These are phyloP conservation scores for Colletotrichum australisinense DNA, from an alignment of 2,329 filamentous ascomycete species.

Conservation along the genomic window DNA sequence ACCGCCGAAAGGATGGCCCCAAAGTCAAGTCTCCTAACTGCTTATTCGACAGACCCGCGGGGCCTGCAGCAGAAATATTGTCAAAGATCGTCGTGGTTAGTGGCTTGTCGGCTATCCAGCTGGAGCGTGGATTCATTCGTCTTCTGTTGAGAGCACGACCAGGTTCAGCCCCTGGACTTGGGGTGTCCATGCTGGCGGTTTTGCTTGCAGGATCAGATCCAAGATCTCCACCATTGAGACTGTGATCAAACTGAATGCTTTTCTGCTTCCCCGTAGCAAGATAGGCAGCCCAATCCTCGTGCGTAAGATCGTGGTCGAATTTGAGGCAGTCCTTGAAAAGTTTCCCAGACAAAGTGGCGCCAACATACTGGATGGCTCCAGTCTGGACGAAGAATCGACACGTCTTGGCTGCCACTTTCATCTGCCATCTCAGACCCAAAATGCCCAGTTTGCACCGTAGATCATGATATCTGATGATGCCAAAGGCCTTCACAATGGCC, in stretches of 20 bases:
- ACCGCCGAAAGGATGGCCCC: conserved; percentile 46
- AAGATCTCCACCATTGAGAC: not conserved
- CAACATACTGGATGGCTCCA: conserved; percentile 67
- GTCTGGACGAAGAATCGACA: conserved; percentile 67
- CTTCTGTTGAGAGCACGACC: not conserved
- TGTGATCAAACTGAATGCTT: not conserved
- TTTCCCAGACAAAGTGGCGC: conserved; percentile 63
- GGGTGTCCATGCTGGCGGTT: not conserved
- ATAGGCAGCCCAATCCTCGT: conserved; percentile 67
- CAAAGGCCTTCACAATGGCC: conserved; percentile 67
- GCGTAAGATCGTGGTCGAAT: conserved; percentile 65
- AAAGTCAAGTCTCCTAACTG: conserved; percentile 45
- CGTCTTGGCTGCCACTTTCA: conserved; percentile 69
- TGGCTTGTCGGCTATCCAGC: conserved; percentile 48
- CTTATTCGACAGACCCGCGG: conserved; percentile 45
- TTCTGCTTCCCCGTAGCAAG: conserved; percentile 59
- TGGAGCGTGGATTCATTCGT: not conserved
- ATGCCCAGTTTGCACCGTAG: conserved; percentile 69
- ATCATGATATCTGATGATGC: conserved; percentile 68
- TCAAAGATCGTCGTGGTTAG: conserved; percentile 46
- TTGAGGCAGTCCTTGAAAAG: conserved; percentile 73
- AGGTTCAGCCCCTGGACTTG: not conserved
- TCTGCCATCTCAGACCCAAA: conserved; percentile 65
- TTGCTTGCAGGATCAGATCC: not conserved
- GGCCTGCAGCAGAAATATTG: conserved; percentile 46